A percentile compares a stretch with the other conserved stretches of the same genome.
These are phyloP conservation scores for Mentha longifolia DNA, from an alignment of 257 asterid genomes.

Conservation along the genomic window DNA sequence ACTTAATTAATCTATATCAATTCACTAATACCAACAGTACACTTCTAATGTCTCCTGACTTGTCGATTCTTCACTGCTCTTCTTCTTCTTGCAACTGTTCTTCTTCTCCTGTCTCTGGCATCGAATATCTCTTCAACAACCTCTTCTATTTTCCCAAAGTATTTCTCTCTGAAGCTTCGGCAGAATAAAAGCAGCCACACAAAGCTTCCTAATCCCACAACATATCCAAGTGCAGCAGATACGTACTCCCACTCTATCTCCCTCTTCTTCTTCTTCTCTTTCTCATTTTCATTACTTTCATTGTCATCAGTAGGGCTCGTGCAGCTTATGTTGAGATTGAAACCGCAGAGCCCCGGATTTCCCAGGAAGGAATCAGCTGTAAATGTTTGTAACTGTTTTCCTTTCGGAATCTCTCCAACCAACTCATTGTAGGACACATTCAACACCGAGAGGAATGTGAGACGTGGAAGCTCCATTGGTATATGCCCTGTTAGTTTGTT, in stretches of 20 bases:
- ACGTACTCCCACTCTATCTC: slow-evolving; percentile 4
- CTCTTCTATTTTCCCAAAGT: not conserved
- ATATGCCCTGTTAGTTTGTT: not conserved
- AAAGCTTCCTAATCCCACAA: slow-evolving; percentile 23
- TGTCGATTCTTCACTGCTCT: not conserved
- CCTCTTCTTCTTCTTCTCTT: not conserved
- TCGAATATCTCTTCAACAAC: not conserved
- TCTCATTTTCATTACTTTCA: not conserved
- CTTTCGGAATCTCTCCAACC: not conserved
- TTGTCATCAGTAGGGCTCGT: not conserved
- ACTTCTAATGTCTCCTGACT: not conserved
- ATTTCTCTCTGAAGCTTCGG: not conserved
- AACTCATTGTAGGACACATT: not conserved
- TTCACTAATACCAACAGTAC: no score
- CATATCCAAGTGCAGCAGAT: slow-evolving; percentile 23
- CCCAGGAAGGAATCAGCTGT: not conserved
- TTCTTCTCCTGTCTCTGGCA: not conserved
- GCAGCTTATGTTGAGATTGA: not conserved
- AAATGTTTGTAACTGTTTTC: not conserved
- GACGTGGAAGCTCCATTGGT: not conserved
- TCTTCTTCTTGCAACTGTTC: not conserved
- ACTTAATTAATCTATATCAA: no score
- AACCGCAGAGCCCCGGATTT: not conserved
- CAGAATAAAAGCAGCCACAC: not conserved
- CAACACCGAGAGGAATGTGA: not conserved